Conservation (phyloP, 352 stramenopile genomes). For the Pythium pyrilobum region DNA sequence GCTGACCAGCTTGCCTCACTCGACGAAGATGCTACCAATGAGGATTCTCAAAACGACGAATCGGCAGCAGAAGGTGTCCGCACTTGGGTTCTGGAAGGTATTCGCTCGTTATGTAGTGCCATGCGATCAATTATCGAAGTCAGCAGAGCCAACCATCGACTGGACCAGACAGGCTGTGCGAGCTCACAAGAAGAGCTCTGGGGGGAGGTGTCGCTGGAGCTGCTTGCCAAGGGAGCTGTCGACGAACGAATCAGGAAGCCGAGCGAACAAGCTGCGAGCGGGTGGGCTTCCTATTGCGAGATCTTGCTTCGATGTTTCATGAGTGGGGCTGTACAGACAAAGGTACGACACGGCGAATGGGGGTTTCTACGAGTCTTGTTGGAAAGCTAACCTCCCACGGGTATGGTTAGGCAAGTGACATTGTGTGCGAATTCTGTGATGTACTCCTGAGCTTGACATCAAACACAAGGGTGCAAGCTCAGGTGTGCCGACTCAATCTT, state of each 20-base stretch:
- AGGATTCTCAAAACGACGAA: conserved; percentile 5
- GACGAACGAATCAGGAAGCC: neutral
- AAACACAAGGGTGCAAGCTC: conserved; percentile 33
- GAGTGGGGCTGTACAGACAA: neutral
- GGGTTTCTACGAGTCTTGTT: neutral
- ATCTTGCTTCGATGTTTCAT: conserved; percentile 7
- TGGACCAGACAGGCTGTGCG: neutral
- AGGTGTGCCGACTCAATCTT: conserved; percentile 48
- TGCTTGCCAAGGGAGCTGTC: conserved; percentile 16
- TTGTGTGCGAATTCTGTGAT: conserved; percentile 40
- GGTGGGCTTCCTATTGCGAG: conserved; percentile 7
- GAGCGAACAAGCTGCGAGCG: neutral
- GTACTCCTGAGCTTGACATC: conserved; percentile 31
- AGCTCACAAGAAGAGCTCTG: neutral
- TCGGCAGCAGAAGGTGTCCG: neutral
- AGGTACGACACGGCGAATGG: conserved; percentile 5
- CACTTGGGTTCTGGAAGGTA: conserved; percentile 7
- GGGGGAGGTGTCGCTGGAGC: conserved; percentile 11
- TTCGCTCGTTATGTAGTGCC: conserved; percentile 5
- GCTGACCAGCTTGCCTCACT: conserved; percentile 9
- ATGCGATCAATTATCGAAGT: conserved; percentile 17
- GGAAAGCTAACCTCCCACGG: no score
- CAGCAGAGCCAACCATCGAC: conserved; percentile 1
- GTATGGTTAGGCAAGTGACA: conserved; percentile 47
- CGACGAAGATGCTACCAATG: neutral